A percentile compares a stretch with the other conserved stretches of the same genome.
Evolutionary conservation across 345 rosid genomes (phyloP).

Genomic region (Aegle marmelos): DNA sequence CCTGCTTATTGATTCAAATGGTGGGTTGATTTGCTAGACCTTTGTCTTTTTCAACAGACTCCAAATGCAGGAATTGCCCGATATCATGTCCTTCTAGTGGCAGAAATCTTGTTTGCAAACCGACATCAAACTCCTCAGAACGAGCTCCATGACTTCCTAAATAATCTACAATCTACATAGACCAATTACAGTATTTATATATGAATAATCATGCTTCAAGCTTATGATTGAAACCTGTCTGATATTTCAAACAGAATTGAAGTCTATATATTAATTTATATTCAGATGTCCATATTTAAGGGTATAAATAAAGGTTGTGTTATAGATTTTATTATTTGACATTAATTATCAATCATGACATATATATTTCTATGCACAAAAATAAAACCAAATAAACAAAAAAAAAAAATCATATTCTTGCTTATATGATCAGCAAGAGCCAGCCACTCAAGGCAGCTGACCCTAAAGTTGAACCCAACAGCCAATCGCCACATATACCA

Average conservation of each 20-base stretch:
- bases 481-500: conserved; percentile 94
- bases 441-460: conserved; percentile 84
- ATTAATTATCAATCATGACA: neutral
- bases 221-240: neutral
- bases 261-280: neutral
- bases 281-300: neutral
- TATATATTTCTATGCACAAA: neutral
- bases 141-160: conserved; percentile 42
- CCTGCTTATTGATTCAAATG: neutral
- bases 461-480: conserved; percentile 75
- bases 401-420: neutral
- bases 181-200: neutral
- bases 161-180: conserved; percentile 64
- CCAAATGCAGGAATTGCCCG: conserved; percentile 13
- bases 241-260: neutral
- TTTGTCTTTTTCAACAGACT: conserved; percentile 12
- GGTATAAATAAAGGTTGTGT: neutral
- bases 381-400: neutral
- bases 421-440: conserved; percentile 74
- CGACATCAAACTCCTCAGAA: conserved; percentile 61
- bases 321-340: neutral
- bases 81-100: conserved; percentile 22
- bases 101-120: conserved; percentile 52
- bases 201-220: neutral
- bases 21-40: conserved; percentile 34